Conservation (phyloP, 1,284 basidiomycete genomes). For the Tilletia caries region DNA sequence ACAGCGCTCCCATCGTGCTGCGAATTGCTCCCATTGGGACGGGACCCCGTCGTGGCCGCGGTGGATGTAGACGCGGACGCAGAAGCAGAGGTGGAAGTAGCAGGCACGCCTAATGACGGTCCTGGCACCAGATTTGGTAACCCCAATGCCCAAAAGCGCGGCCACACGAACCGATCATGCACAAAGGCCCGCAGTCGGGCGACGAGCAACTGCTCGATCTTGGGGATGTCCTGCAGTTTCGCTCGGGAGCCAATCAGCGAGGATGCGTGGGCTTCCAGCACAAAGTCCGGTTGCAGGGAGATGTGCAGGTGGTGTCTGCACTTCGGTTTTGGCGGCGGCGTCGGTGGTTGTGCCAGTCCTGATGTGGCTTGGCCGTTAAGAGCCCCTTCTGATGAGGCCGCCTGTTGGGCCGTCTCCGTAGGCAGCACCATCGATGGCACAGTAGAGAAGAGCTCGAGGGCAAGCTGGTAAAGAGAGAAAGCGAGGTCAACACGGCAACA, state of each 20-base stretch:
- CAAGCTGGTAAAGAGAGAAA: conserved; percentile 14
- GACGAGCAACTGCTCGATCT: conserved; percentile 62
- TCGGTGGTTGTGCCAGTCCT: conserved; percentile 27
- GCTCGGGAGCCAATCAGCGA: conserved; percentile 61
- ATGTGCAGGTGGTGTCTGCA: conserved; percentile 56
- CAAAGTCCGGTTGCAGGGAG: conserved; percentile 62
- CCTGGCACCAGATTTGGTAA: conserved; percentile 53
- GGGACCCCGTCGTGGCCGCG: no score
- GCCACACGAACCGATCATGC: conserved; percentile 59
- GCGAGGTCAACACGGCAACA: neutral
- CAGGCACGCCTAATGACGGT: neutral
- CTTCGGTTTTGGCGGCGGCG: conserved; percentile 52
- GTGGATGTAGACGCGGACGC: no score
- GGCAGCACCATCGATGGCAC: conserved; percentile 25
- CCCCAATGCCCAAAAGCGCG: conserved; percentile 56
- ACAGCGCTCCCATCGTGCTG: no score
- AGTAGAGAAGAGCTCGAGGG: conserved; percentile 23
- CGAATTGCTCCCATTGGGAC: no score
- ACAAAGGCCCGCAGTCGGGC: conserved; percentile 58
- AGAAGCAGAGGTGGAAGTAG: neutral
- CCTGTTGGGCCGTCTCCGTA: conserved; percentile 14
- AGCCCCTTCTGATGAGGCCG: neutral
- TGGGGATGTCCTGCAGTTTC: conserved; percentile 63
- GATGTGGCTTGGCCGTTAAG: neutral
- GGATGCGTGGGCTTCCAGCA: conserved; percentile 59